Evolutionary conservation across 2,329 filamentous ascomycete genomes (phyloP).

Genomic region (Hirsutella thompsonii): DNA sequence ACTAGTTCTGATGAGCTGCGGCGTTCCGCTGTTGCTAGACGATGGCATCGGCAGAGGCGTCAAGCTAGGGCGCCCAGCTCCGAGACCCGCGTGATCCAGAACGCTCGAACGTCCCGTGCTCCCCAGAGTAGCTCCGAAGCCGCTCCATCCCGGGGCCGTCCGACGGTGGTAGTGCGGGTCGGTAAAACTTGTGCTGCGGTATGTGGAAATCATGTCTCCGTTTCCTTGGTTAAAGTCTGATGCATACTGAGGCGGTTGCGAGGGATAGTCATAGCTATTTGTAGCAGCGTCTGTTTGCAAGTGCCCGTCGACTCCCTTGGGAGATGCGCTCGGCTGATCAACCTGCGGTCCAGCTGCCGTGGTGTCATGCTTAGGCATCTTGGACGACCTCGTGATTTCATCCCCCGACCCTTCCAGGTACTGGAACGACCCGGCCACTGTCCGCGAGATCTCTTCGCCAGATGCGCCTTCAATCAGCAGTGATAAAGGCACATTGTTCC

Average conservation of each 20-base stretch:
- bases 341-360: conserved; percentile 20
- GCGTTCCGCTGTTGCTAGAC: conserved; percentile 20
- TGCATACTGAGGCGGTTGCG: conserved; percentile 27
- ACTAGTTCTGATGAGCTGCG: conserved; percentile 43
- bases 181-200: conserved; percentile 37
- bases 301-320: conserved; percentile 27
- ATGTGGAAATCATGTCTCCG: conserved; percentile 42
- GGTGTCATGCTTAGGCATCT: conserved; percentile 22
- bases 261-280: conserved; percentile 33
- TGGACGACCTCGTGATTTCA: conserved; percentile 25
- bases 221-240: conserved; percentile 26
- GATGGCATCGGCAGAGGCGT: conserved; percentile 36
- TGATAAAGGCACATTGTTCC: conserved; percentile 40
- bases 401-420: conserved; percentile 37
- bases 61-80: conserved; percentile 27
- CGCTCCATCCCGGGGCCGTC: conserved; percentile 24
- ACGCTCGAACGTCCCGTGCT: conserved; percentile 23
- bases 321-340: conserved; percentile 26
- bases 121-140: conserved; percentile 27
- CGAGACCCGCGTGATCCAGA: conserved; percentile 28
- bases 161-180: conserved; percentile 33
- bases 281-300: conserved; percentile 24
- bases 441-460: conserved; percentile 40
- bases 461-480: conserved; percentile 37
- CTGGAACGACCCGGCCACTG: conserved; percentile 31